Conservation (phyloP, 352 stramenopile species). For the Globisporangium echinulatum region DNA sequence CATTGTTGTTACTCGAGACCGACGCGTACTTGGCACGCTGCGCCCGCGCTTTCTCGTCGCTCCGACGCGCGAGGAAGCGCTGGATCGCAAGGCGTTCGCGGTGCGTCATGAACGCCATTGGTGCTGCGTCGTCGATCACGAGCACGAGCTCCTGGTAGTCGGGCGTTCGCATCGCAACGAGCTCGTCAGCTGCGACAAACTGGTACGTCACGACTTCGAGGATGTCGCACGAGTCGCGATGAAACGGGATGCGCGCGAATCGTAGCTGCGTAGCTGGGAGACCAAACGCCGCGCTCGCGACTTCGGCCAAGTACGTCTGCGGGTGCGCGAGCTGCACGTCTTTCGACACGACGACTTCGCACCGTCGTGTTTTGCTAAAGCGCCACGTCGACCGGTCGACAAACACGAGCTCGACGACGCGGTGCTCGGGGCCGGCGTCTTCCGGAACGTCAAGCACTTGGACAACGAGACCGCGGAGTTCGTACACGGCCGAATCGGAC, state of each 20-base stretch:
- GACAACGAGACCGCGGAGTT: slow-evolving; percentile 66
- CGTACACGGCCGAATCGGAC: slow-evolving; percentile 67
- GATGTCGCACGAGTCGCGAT: slow-evolving; percentile 67
- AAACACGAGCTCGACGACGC: slow-evolving; percentile 60
- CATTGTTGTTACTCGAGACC: neutral
- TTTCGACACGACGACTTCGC: slow-evolving; percentile 50
- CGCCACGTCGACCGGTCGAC: slow-evolving; percentile 59
- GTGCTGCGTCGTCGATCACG: slow-evolving; percentile 44
- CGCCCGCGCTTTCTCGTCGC: slow-evolving; percentile 45
- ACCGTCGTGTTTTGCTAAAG: slow-evolving; percentile 47
- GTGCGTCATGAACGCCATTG: slow-evolving; percentile 28
- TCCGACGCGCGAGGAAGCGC: slow-evolving; percentile 50
- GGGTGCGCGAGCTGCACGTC: slow-evolving; percentile 20
- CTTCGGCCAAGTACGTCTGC: slow-evolving; percentile 33
- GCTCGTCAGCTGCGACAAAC: slow-evolving; percentile 22
- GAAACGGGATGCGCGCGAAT: slow-evolving; percentile 55
- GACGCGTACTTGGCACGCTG: slow-evolving; percentile 41
- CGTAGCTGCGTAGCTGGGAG: slow-evolving; percentile 45
- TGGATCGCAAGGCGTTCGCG: slow-evolving; percentile 50
- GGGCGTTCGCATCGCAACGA: slow-evolving; percentile 19
- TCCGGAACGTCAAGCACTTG: slow-evolving; percentile 64
- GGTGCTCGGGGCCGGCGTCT: slow-evolving; percentile 32
- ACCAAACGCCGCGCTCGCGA: slow-evolving; percentile 27
- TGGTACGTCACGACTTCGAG: slow-evolving; percentile 55
- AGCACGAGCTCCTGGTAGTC: slow-evolving; percentile 69